Base-by-base conservation (phyloP, 352 stramenopile species). In the Phytophthora fragariaefolia region DNA sequence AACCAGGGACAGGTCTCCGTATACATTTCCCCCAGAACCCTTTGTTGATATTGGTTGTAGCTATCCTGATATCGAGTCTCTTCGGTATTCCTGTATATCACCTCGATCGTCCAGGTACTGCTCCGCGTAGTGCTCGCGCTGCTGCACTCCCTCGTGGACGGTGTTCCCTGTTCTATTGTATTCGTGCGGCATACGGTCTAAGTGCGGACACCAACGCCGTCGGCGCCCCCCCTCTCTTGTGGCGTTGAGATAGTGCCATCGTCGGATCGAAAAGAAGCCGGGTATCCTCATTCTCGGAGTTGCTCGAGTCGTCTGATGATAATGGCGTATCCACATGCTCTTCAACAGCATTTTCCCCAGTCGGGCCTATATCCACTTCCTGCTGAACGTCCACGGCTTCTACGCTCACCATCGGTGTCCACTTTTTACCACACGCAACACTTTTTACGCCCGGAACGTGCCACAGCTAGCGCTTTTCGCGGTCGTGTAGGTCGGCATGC, bases 231-330 rank as follows among this genome's bases (percentile, higher is more conserved):
- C n/a, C 40, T 22, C 40, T 4, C 3, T 13, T 27, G 7, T 48
- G 40, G 40, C 40, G 40, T 48, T n/a, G n/a, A 22, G 40, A 26
- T 15, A 48, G 40, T 23, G 28, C 3, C 28, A 34, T 34, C 28
- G 28, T 5, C 28, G 28, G 28, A 13, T 48, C 40, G 22, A 48
- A 48, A 18, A 48, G 15, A 22, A 48, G 40, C 17, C 40, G 40
- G 40, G 18, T 48, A 48, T 28, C 40, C 13, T 48, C 40, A 48
- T 48, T 48, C 40, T 48, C 40, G 40, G 40, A 26, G 40, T 48
- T 48, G 22, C 40, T 27, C 28, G 32, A 47, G 22, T 58, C 51
- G 27, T 49, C 34, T 2, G 49, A 45, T 10, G 28, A 56, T 15
- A 24, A 6, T 7, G 22, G 5, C 8, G 47, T 10, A 8, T 54